Base-by-base conservation (phyloP, 495 filamentous ascomycete genomes). In the Penicillium robsamsonii region DNA sequence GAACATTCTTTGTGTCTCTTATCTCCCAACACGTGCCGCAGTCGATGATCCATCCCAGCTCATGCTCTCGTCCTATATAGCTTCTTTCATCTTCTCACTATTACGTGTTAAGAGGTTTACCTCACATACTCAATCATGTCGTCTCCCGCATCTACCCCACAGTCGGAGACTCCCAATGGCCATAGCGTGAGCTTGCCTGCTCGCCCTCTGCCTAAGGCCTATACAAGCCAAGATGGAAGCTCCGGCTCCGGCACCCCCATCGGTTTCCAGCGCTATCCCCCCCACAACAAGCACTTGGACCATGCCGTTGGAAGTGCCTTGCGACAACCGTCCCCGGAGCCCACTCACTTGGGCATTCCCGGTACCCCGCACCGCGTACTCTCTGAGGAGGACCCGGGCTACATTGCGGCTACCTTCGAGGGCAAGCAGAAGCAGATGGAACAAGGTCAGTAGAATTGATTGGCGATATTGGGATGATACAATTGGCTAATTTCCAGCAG, bases 361-460 rank as follows among this genome's bases (percentile, higher is more conserved):
- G 77, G 81, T 31, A 78, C 81, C 42, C 71, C 83, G 52, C 75
- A 81, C 62, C 75, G 84, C 45, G 78, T 96, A 27, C 77, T 97
- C 35, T 89, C 89, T 9, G 92, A 94, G 61, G 86, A 91, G 61
- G 93, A 91, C n/a, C 86, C 94, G 15, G 94, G 94, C 61, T 98
- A 98, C 74, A 85, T 96, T 56, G 92, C 94, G 7, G 92, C 94
- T 35, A 91, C 90, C 53, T 98, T 98, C 60, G 87, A 91, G 75
- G 95, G 95, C 62, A 97, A 96, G 74, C 82, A 87, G 62, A 84
- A 91, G 69, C 94, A 98, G 79, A 97, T 96, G 87, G 85, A 90
- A 65, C 79, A 87, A 62, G 90, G 90, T 93, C 62, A 75, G 85
- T 70, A 13, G 10, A 22, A 29, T 25, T 53, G 18, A 31, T 9